Conservation (phyloP, 768 basidiomycete species). For the Pleurotus ostreatus region DNA sequence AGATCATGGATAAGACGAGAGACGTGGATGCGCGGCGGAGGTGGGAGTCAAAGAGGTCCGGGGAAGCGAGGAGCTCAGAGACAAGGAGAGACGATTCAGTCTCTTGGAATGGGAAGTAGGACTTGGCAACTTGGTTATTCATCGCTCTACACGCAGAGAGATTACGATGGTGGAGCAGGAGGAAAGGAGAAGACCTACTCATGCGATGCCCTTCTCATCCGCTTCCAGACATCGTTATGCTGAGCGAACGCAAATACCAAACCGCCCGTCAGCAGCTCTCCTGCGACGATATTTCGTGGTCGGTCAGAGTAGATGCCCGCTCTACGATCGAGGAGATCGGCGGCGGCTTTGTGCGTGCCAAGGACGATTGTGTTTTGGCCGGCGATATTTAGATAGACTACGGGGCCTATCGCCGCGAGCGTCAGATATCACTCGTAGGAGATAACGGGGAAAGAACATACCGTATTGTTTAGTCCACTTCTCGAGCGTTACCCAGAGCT, state of each 20-base stretch:
- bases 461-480: slow-evolving; percentile 19
- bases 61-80: slow-evolving; percentile 3
- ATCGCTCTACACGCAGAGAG: slow-evolving; percentile 7
- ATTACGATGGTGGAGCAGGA: not conserved
- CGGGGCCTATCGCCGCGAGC: slow-evolving; percentile 2
- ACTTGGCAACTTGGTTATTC: slow-evolving; percentile 9
- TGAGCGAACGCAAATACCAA: slow-evolving; percentile 13
- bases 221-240: slow-evolving; percentile 13
- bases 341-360: slow-evolving; percentile 11
- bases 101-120: slow-evolving; percentile 11
- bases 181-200: slow-evolving; percentile 11
- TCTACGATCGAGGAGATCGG: slow-evolving; percentile 19
- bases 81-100: slow-evolving; percentile 10
- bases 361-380: slow-evolving; percentile 15
- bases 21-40: slow-evolving; percentile 10
- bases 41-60: slow-evolving; percentile 9
- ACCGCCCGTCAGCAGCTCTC: slow-evolving; percentile 19
- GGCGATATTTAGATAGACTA: slow-evolving; percentile 14
- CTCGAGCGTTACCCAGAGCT: slow-evolving; percentile 14
- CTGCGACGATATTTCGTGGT: slow-evolving; percentile 20
- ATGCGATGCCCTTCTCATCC: slow-evolving; percentile 11
- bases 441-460: not conserved
- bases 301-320: slow-evolving; percentile 21
- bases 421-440: no score
- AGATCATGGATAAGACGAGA: slow-evolving; percentile 12